phyloP scores from a whole-genome alignment of 208 protist genomes.

The Lotmaria passim region DNA sequence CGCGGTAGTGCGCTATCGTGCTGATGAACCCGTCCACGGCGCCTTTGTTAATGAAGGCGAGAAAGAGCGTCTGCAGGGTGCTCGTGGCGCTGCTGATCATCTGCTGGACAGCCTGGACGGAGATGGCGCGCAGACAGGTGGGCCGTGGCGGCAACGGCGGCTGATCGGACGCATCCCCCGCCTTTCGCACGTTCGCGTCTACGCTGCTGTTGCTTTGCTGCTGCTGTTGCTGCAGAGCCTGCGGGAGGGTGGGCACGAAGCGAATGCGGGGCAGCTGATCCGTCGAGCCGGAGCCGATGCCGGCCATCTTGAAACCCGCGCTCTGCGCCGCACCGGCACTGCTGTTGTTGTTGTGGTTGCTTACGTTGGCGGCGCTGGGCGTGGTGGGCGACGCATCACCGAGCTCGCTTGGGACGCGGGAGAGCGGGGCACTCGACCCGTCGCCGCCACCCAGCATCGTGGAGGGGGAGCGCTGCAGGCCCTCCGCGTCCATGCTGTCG shows the following conservation, averaged over 20 bases:
- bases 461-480: constrained; percentile 34
- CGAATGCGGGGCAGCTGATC: constrained; percentile 39
- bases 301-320: not conserved
- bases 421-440: constrained; percentile 5
- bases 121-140: constrained; percentile 65
- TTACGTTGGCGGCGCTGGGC: not conserved
- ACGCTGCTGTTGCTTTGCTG: constrained; percentile 5
- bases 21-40: constrained; percentile 65
- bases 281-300: not conserved
- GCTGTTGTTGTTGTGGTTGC: not conserved
- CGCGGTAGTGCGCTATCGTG: constrained; percentile 61
- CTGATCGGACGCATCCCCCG: not conserved
- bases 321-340: not conserved
- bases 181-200: too few relatives aligned
- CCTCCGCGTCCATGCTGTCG: constrained; percentile 10
- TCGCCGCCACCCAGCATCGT: constrained; percentile 10
- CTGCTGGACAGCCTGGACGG: constrained; percentile 59
- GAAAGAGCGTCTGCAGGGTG: constrained; percentile 63
- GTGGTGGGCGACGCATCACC: not conserved
- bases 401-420: constrained; percentile 8
- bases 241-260: constrained; percentile 42
- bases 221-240: constrained; percentile 16
- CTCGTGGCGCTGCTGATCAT: constrained; percentile 56
- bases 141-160: constrained; percentile 1
- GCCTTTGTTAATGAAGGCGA: constrained; percentile 75